Percentiles rank a stretch among this genome's conserved stretches.
These are phyloP conservation scores for Dichomitus squalens DNA, from an alignment of 1,284 basidiomycete species.

Conservation along the genomic window DNA sequence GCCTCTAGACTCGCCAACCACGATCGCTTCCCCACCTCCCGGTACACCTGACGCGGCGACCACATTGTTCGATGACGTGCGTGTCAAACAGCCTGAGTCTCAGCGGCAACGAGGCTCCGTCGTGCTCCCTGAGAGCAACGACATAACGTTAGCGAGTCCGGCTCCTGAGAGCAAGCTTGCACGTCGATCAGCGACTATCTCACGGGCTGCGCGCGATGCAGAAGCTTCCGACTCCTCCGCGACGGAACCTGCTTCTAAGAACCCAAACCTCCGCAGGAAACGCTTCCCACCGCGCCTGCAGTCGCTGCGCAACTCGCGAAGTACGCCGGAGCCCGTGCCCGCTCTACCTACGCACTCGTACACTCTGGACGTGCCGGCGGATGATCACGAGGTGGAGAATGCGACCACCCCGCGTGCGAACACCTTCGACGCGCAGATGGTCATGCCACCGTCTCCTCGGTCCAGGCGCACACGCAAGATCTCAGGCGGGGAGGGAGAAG, in stretches of 20 bases:
- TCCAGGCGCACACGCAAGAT: conserved; percentile 46
- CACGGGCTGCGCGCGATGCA: conserved; percentile 29
- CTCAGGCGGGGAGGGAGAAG: conserved; percentile 29
- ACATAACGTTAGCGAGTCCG: conserved; percentile 13
- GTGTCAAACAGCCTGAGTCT: conserved; percentile 31
- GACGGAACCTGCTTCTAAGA: conserved; percentile 35
- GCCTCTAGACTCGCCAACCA: conserved; percentile 42
- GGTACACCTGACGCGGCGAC: conserved; percentile 39
- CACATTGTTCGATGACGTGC: conserved; percentile 27
- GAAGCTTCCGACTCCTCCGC: conserved; percentile 55
- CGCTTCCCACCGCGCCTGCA: conserved; percentile 47
- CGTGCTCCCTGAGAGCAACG: conserved; percentile 38
- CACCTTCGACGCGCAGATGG: conserved; percentile 43
- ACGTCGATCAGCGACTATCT: conserved; percentile 39
- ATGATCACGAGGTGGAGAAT: conserved; percentile 51
- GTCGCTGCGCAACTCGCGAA: conserved; percentile 44
- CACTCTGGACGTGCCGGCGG: conserved; percentile 54
- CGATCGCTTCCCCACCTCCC: conserved; percentile 44
- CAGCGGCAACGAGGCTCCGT: conserved; percentile 38
- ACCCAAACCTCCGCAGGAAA: conserved; percentile 50
- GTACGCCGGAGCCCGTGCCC: conserved; percentile 32
- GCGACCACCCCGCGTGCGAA: conserved; percentile 57
- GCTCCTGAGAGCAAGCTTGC: conserved; percentile 34
- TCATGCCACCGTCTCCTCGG: conserved; percentile 36
- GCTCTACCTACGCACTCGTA: conserved; percentile 40